A percentile compares a stretch with the other conserved stretches of the same genome.
phyloP scores from a whole-genome alignment of 2,329 filamentous ascomycete genomes.

The Lasiodiplodia sp. region DNA sequence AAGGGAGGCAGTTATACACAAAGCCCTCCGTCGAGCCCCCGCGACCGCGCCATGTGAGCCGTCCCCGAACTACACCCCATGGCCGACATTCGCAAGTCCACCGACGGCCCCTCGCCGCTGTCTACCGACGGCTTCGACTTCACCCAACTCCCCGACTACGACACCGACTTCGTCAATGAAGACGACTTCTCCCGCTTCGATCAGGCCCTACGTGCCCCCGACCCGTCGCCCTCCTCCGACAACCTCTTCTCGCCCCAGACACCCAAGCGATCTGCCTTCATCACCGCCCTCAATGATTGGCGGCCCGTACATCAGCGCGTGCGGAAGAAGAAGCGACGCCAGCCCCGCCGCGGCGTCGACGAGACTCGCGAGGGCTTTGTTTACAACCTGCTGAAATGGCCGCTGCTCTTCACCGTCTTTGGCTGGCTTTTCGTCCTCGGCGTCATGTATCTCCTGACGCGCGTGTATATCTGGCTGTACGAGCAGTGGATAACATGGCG shows the following conservation, averaged over 20 bases:
- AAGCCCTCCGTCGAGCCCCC: slow-evolving; percentile 3
- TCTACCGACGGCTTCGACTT: slow-evolving; percentile 71
- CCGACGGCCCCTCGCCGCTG: slow-evolving; percentile 66
- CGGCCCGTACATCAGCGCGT: slow-evolving; percentile 82
- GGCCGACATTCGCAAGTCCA: slow-evolving; percentile 54
- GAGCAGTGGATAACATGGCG: slow-evolving; percentile 92
- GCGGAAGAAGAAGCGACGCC: slow-evolving; percentile 52
- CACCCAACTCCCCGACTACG: slow-evolving; percentile 76
- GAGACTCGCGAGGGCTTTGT: slow-evolving; percentile 94
- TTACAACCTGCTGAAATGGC: slow-evolving; percentile 91
- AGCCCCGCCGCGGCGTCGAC: slow-evolving; percentile 68
- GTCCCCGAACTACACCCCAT: slow-evolving; percentile 37
- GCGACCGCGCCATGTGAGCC: slow-evolving; percentile 20
- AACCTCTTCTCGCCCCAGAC: slow-evolving; percentile 58
- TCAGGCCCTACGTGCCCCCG: slow-evolving; percentile 81
- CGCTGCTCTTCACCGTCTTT: slow-evolving; percentile 79
- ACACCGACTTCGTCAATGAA: slow-evolving; percentile 77
- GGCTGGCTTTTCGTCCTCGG: slow-evolving; percentile 81
- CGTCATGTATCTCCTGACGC: slow-evolving; percentile 77
- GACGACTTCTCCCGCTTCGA: slow-evolving; percentile 81
- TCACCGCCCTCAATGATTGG: slow-evolving; percentile 96
- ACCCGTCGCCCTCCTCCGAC: slow-evolving; percentile 67
- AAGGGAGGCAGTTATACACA: slow-evolving; percentile 17
- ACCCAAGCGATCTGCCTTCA: slow-evolving; percentile 63
- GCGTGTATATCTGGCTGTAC: slow-evolving; percentile 90